These are phyloP conservation scores for Entonaema liquescens DNA, from an alignment of 495 filamentous ascomycete species.

Conservation along the genomic window DNA sequence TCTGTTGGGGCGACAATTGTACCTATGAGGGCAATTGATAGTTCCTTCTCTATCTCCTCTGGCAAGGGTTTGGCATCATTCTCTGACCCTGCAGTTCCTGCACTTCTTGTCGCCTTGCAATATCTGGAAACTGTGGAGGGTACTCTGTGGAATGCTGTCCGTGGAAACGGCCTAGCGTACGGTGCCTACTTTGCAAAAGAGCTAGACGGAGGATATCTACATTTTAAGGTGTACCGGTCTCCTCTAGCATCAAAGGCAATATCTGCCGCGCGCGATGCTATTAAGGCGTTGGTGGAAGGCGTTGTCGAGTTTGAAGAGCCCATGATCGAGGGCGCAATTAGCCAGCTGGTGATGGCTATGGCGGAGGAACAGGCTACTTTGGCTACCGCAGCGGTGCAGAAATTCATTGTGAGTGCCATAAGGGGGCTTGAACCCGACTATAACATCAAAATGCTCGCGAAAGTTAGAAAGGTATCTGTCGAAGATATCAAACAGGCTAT, in stretches of 20 bases:
- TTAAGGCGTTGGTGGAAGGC: slow-evolving; percentile 61
- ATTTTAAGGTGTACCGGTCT: slow-evolving; percentile 85
- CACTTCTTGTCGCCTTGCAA: slow-evolving; percentile 83
- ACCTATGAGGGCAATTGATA: slow-evolving; percentile 91
- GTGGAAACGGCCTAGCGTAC: slow-evolving; percentile 92
- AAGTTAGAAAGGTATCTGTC: slow-evolving; percentile 75
- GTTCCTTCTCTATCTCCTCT: slow-evolving; percentile 83
- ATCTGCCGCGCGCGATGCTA: slow-evolving; percentile 73
- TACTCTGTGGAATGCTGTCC: slow-evolving; percentile 90
- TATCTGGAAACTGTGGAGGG: slow-evolving; percentile 96
- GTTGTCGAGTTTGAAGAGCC: slow-evolving; percentile 76
- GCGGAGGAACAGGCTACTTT: slow-evolving; percentile 90
- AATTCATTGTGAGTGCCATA: slow-evolving; percentile 84
- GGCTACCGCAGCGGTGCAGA: slow-evolving; percentile 77
- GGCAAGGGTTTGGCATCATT: slow-evolving; percentile 77
- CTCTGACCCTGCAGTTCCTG: slow-evolving; percentile 78
- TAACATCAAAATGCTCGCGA: slow-evolving; percentile 75
- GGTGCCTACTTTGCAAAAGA: slow-evolving; percentile 78
- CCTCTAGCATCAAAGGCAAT: slow-evolving; percentile 91
- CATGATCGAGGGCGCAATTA: slow-evolving; percentile 89
- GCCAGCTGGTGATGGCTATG: slow-evolving; percentile 80
- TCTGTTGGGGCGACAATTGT: slow-evolving; percentile 77
- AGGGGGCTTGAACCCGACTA: slow-evolving; percentile 80
- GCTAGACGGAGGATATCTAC: slow-evolving; percentile 78
- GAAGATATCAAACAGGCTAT: slow-evolving; percentile 82